These are phyloP conservation scores for Collariella sp. DNA, from an alignment of 495 filamentous ascomycete species.

Conservation along the genomic window DNA sequence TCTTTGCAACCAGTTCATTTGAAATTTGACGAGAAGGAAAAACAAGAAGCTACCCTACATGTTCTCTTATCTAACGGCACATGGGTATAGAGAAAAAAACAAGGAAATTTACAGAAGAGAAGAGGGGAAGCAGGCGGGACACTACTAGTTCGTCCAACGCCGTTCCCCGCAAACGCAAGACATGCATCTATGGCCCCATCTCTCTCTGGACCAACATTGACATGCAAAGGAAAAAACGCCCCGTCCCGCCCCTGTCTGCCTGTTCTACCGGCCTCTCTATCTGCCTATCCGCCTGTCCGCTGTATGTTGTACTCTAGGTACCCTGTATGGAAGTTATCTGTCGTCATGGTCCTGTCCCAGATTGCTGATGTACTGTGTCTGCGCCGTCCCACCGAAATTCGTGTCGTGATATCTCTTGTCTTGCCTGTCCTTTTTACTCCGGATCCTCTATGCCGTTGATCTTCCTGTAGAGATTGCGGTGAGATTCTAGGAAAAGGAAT, in stretches of 20 bases:
- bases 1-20: not conserved
- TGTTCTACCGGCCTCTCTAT: too few species aligned
- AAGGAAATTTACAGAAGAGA: not conserved
- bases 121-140: not conserved
- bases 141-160: not conserved
- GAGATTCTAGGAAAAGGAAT: conserved; percentile 89
- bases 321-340: not conserved
- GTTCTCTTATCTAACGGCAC: not conserved
- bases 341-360: not conserved
- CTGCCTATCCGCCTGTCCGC: not conserved
- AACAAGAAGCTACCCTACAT: not conserved
- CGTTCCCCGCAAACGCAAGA: not conserved
- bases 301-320: not conserved
- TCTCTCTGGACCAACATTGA: too few species aligned
- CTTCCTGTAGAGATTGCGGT: conserved; percentile 60
- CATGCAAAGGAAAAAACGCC: too few species aligned
- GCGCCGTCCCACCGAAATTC: not conserved
- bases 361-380: not conserved
- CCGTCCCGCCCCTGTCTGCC: too few species aligned
- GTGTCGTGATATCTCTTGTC: not conserved
- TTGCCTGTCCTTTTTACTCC: not conserved
- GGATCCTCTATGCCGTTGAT: conserved; percentile 37
- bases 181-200: too few species aligned
- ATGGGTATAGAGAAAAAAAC: conserved; percentile 3
- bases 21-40: not conserved